Evolutionary conservation across 495 filamentous ascomycete genomes (phyloP).

Genomic region (Cladorrhinum samala): DNA sequence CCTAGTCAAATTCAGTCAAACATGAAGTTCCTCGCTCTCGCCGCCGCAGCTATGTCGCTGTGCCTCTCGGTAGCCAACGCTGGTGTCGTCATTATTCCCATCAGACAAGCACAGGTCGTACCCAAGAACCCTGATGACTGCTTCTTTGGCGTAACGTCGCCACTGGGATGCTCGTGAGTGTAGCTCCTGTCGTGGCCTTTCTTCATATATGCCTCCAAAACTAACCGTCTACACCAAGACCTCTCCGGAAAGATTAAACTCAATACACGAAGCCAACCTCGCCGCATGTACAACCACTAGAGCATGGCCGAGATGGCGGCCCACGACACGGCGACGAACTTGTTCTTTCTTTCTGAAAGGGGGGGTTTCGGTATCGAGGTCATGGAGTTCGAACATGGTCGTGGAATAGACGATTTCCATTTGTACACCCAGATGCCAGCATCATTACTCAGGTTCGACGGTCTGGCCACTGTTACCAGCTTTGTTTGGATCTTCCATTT

Average conservation of each 20-base stretch:
- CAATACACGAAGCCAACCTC: no score
- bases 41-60: slow-evolving; percentile 29
- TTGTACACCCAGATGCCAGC: no score
- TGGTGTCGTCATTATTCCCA: slow-evolving; percentile 42
- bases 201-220: not conserved
- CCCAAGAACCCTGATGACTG: slow-evolving; percentile 36
- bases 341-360: no score
- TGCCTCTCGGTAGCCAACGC: slow-evolving; percentile 41
- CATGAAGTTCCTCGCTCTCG: slow-evolving; percentile 36
- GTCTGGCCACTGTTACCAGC: no score
- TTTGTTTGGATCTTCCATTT: no score
- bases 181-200: not conserved
- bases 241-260: not conserved
- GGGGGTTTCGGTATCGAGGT: no score
- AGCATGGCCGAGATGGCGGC: no score
- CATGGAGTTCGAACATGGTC: no score
- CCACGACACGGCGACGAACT: no score
- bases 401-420: no score
- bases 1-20: slow-evolving; percentile 11
- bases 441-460: no score
- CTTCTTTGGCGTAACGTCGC: slow-evolving; percentile 44
- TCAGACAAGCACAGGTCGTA: slow-evolving; percentile 39
- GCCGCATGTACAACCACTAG: no score
- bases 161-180: slow-evolving; percentile 43
- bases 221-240: not conserved